A percentile compares a stretch with the other conserved stretches of the same genome.
Conservation (phyloP, 2,329 filamentous ascomycete species). For the Ophiostoma australiae region DNA sequence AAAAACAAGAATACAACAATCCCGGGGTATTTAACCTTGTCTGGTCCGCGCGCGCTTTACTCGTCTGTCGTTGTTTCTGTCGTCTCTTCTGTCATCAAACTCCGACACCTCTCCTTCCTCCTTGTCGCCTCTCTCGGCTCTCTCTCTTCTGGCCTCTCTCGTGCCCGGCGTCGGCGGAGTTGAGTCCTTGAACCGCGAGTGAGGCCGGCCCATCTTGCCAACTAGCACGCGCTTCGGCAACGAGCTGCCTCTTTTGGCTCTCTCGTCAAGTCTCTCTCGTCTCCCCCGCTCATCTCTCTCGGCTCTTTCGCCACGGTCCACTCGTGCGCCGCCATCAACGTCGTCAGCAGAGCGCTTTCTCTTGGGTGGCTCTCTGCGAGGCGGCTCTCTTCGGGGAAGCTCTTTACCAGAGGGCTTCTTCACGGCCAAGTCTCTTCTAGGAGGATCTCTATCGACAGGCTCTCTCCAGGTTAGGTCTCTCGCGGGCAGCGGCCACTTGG, state of each 20-base stretch:
- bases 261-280: background rate
- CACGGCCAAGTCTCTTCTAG: background rate
- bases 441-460: background rate
- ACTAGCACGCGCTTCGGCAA: background rate
- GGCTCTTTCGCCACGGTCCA: background rate
- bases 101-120: background rate
- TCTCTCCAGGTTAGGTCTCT: no score
- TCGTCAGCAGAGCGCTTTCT: background rate
- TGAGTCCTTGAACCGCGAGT: background rate
- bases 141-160: background rate
- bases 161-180: background rate
- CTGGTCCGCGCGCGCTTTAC: background rate
- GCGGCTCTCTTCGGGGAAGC: no score
- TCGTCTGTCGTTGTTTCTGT: background rate
- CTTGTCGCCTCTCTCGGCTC: background rate
- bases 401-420: no score
- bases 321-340: background rate
- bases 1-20: constrained; percentile 3
- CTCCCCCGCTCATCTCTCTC: background rate
- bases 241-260: background rate
- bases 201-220: background rate
- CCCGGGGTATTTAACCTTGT: constrained; percentile 5
- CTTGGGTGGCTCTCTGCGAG: background rate
- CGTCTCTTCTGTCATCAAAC: background rate
- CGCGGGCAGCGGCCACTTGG: no score